phyloP scores from a whole-genome alignment of 306 rosid species.

The Hippophae rhamnoides region DNA sequence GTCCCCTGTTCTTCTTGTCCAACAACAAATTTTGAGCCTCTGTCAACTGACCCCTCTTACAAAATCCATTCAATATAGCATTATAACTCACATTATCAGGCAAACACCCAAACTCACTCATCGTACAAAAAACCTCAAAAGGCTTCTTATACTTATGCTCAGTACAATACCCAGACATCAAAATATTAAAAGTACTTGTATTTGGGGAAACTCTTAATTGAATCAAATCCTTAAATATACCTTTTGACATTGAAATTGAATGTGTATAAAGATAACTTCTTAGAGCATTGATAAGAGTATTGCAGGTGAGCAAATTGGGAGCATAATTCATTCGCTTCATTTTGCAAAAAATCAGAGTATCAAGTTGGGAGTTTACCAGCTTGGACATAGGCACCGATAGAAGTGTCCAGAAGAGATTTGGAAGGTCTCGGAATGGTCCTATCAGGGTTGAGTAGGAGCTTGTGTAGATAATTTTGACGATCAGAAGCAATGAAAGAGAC shows the following conservation, averaged over 20 bases:
- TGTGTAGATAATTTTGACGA: slow-evolving; percentile 44
- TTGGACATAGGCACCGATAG: slow-evolving; percentile 59
- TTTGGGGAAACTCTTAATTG: slow-evolving; percentile 36
- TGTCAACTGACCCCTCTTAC: slow-evolving; percentile 43
- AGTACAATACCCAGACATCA: slow-evolving; percentile 53
- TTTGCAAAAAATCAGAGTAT: slow-evolving; percentile 46
- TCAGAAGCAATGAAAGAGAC: slow-evolving; percentile 54
- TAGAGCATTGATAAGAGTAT: slow-evolving; percentile 54
- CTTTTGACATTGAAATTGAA: slow-evolving; percentile 26
- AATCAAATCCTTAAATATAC: slow-evolving; percentile 34
- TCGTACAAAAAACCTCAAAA: slow-evolving; percentile 27
- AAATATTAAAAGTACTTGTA: slow-evolving; percentile 47
- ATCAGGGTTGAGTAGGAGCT: slow-evolving; percentile 34
- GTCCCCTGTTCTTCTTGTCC: slow-evolving; percentile 49
- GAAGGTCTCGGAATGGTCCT: slow-evolving; percentile 18
- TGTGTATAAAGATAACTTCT: slow-evolving; percentile 38
- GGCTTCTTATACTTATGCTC: slow-evolving; percentile 43
- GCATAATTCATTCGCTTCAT: slow-evolving; percentile 41
- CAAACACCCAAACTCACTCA: slow-evolving; percentile 43
- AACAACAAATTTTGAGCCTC: slow-evolving; percentile 51
- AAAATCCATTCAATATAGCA: slow-evolving; percentile 51
- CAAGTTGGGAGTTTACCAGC: slow-evolving; percentile 41
- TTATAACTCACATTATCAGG: slow-evolving; percentile 74
- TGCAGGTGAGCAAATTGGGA: slow-evolving; percentile 64
- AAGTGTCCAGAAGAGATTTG: slow-evolving; percentile 49